Evolutionary conservation across 768 basidiomycete genomes (phyloP).

Genomic region (Pisolithus marmoratus): DNA sequence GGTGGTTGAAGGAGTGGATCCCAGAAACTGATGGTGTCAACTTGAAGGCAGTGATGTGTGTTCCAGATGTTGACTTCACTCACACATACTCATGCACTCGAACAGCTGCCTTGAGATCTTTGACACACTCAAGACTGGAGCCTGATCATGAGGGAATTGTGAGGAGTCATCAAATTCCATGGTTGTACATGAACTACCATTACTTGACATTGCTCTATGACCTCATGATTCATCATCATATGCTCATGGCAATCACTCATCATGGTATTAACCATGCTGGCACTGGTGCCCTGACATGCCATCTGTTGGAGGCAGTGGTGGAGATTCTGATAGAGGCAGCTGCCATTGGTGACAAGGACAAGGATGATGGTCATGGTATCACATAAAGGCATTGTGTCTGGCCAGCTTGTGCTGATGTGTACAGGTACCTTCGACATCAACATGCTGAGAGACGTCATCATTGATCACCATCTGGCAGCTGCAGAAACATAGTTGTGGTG

Average conservation of each 20-base stretch:
- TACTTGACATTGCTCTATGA: constrained; percentile 96
- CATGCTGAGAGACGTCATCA: too few species aligned
- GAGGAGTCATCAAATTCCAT: constrained; percentile 96
- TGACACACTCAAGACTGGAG: constrained; percentile 93
- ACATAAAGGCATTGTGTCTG: too few species aligned
- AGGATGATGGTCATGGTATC: too few species aligned
- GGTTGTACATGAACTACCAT: constrained; percentile 99
- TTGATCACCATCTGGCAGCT: too few species aligned
- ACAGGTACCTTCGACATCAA: too few species aligned
- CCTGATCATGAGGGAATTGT: constrained; percentile 89
- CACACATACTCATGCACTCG: constrained; percentile 95
- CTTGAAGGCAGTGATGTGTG: constrained; percentile 89
- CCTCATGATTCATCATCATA: constrained; percentile 94
- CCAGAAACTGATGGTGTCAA: constrained; percentile 97
- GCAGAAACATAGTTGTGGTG: too few species aligned
- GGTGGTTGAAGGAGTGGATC: constrained; percentile 94
- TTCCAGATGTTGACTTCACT: constrained; percentile 90
- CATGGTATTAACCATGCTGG: constrained; percentile 99
- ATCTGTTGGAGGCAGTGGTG: constrained; percentile 99
- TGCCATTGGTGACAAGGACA: too few species aligned
- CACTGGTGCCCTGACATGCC: constrained; percentile 95
- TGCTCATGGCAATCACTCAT: constrained; percentile 96
- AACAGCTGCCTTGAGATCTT: constrained; percentile 97
- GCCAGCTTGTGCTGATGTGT: too few species aligned
- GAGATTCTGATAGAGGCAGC: constrained; percentile 99